Evolutionary conservation across 2,329 filamentous ascomycete genomes (phyloP).

Genomic region (Coleophoma crateriformis): DNA sequence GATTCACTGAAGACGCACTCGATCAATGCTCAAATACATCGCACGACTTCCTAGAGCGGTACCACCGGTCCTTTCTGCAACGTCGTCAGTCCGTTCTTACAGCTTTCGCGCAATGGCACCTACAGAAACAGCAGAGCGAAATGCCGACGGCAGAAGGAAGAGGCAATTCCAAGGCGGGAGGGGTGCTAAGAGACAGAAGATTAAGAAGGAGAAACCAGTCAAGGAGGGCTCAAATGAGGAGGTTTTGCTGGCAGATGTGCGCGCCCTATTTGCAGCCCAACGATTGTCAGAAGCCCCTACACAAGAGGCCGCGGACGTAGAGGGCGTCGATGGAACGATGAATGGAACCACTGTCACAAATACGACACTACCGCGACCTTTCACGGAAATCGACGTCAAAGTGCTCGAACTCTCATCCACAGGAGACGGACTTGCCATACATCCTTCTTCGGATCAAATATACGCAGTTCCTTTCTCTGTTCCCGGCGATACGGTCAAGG

Average conservation of each 20-base stretch:
- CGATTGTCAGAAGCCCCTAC: conserved; percentile 23
- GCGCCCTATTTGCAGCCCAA: conserved; percentile 39
- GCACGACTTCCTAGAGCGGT: conserved; percentile 1
- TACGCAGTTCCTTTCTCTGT: conserved; percentile 86
- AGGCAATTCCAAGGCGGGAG: conserved; percentile 23
- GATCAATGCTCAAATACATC: conserved; percentile 4
- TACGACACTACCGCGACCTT: conserved; percentile 53
- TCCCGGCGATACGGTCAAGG: conserved; percentile 75
- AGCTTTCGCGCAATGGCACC: conserved; percentile 7
- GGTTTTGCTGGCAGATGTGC: conserved; percentile 59
- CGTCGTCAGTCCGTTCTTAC: conserved; percentile 1
- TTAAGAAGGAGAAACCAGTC: conserved; percentile 46
- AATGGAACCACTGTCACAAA: conserved; percentile 12
- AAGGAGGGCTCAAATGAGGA: conserved; percentile 61
- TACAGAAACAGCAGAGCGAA: not conserved
- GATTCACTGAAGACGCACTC: too few relatives aligned
- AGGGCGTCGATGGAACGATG: conserved; percentile 10
- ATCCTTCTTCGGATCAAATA: conserved; percentile 54
- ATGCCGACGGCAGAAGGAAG: conserved; percentile 13
- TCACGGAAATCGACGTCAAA: conserved; percentile 75
- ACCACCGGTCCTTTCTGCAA: not conserved
- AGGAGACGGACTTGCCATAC: conserved; percentile 81
- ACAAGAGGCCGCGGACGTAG: conserved; percentile 15
- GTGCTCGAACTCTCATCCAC: conserved; percentile 82
- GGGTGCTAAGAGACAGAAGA: conserved; percentile 42